Evolutionary conservation across 306 rosid species (phyloP).

Genomic region (Sesbania bispinosa): DNA sequence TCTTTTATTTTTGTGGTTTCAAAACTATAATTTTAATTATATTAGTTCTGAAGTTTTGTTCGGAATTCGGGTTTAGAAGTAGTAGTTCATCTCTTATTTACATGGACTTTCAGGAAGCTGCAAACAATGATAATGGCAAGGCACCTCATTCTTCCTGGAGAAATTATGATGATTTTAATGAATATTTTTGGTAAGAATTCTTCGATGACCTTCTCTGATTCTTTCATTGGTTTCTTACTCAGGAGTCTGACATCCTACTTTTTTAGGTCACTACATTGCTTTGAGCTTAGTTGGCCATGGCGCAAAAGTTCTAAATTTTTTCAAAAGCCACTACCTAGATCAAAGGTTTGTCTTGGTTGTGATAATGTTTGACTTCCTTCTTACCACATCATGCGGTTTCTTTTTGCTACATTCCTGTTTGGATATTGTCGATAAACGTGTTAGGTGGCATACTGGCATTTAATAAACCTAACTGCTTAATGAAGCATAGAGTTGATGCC

Average conservation of each 20-base stretch:
- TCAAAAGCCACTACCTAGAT: slow-evolving; percentile 61
- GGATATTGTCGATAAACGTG: no score
- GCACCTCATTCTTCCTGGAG: slow-evolving; percentile 99
- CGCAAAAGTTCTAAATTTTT: slow-evolving; percentile 53
- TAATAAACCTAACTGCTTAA: background rate
- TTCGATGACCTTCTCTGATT: background rate
- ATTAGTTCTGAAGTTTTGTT: no score
- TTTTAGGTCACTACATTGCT: slow-evolving; percentile 80
- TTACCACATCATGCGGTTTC: background rate
- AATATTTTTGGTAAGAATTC: slow-evolving; percentile 76
- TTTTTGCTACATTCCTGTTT: background rate
- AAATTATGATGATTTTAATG: slow-evolving; percentile 95
- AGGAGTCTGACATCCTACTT: slow-evolving; percentile 18
- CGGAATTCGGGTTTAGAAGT: background rate
- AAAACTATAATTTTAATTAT: no score
- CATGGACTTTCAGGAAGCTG: slow-evolving; percentile 69
- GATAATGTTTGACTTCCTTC: background rate
- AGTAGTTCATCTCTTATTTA: slow-evolving; percentile 11
- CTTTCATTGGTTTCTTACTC: background rate
- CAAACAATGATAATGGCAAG: slow-evolving; percentile 73
- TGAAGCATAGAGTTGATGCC: background rate
- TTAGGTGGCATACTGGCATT: no score
- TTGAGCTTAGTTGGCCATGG: slow-evolving; percentile 98
- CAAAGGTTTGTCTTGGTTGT: slow-evolving; percentile 59
- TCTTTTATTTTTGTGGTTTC: no score